Evolutionary conservation across 192 early-diverging fungal species (phyloP), one percentile per base, ranked within the genome.

Genomic region (Chytriomyces hyalinus): DNA sequence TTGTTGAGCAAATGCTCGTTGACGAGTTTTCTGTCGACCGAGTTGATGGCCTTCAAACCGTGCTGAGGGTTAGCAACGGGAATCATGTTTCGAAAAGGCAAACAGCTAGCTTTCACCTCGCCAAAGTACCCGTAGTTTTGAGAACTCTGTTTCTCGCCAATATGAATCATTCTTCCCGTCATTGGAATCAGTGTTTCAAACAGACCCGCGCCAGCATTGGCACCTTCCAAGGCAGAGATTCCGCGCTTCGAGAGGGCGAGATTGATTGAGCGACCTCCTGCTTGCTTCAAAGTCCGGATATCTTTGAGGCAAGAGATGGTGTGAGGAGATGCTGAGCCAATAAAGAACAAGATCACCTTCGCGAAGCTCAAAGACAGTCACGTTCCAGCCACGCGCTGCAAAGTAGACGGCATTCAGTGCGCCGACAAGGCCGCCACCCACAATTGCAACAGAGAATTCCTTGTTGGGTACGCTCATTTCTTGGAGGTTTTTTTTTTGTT

Each of bases 111-210:
- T 45, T 6, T 73, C 85, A 93, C 92, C 89, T 94, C 91, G 60
- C 92, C 93, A 85, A 92, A 91, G 70, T 94, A 87, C 73, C 94
- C 94, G 85, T 99, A 99, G 53, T 89, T 83, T 84, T 97, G 95
- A 69, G 90, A 92, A 49, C 81, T 77, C 5, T 93, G 93, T 20
- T 57, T 57, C 20, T 20, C 53, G 0, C 83, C 88, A 10, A 90
- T 62, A 78, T 99, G 97, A 43, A 99, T 90, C 95, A 97, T 94
- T 53, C 97, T 87, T 10, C 94, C 95, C 59, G 89, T 90, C 96
- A 99, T 97, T 2, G 53, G 97, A 22, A 97, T 90, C 20, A 91
- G 89, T 6, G 84, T 83, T 49, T 86, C 80, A 75, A 95, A 77
- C 49, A 97, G 89, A 6, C 83, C 80, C 9, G 87, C 77, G 43